phyloP scores from a whole-genome alignment of 2,329 filamentous ascomycete genomes.

The Clonostachys rosea region DNA sequence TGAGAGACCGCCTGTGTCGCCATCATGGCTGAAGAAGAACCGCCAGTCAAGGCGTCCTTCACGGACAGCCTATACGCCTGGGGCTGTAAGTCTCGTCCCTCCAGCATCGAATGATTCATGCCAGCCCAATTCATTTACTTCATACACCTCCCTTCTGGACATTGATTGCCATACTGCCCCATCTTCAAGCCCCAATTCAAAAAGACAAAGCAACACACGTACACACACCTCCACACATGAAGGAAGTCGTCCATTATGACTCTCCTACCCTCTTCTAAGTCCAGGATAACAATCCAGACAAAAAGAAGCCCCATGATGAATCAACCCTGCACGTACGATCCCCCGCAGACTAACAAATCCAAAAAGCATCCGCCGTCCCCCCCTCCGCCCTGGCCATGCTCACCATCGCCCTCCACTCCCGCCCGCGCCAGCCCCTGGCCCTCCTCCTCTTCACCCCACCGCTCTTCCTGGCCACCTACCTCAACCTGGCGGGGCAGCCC shows the following conservation, averaged over 20 bases:
- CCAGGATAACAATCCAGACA: not conserved
- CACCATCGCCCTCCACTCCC: conserved; percentile 49
- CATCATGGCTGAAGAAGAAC: not conserved
- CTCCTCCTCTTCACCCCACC: conserved; percentile 47
- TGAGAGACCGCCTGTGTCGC: not conserved
- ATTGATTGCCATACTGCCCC: too few relatives aligned
- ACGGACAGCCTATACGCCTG: not conserved
- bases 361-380: conserved; percentile 46
- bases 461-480: conserved; percentile 52
- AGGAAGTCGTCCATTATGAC: too few relatives aligned
- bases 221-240: too few relatives aligned
- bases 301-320: not conserved
- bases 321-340: not conserved
- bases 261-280: not conserved
- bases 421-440: conserved; percentile 45
- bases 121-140: too few relatives aligned
- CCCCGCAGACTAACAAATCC: conserved; percentile 1
- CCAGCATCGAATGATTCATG: too few relatives aligned
- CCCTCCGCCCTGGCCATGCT: conserved; percentile 52
- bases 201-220: too few relatives aligned
- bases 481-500: conserved; percentile 54
- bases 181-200: too few relatives aligned
- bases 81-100: not conserved
- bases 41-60: not conserved
- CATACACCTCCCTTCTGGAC: too few relatives aligned